A percentile compares a stretch with the other conserved stretches of the same genome.
phyloP scores from a whole-genome alignment of 2,329 filamentous ascomycete species.

The Aspergillus texensis region DNA sequence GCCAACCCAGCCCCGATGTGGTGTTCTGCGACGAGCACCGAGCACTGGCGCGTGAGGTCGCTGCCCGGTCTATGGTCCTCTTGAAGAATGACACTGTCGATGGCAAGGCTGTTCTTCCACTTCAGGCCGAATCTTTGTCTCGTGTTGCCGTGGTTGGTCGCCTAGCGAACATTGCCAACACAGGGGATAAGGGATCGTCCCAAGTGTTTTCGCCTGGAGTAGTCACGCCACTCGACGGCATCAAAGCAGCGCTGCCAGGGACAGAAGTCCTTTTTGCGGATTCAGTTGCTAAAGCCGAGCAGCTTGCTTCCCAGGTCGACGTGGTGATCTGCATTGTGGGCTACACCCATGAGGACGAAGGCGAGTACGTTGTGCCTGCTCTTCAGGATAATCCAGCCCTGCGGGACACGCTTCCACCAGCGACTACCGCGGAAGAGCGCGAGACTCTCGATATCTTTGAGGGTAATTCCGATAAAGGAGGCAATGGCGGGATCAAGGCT shows the following conservation, averaged over 20 bases:
- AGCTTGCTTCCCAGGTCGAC: constrained; percentile 9
- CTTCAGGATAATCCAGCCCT: constrained; percentile 2
- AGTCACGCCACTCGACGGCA: constrained; percentile 10
- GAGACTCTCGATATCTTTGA: constrained; percentile 3
- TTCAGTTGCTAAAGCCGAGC: not conserved
- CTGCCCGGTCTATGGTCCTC: constrained; percentile 5
- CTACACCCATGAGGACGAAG: constrained; percentile 13
- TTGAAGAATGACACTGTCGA: constrained; percentile 10
- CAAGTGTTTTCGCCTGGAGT: constrained; percentile 12
- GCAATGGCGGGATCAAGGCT: not conserved
- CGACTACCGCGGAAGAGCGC: not conserved
- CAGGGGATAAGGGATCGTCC: constrained; percentile 15
- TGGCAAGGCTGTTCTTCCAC: constrained; percentile 8
- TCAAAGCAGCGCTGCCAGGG: constrained; percentile 7
- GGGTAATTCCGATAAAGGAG: not conserved
- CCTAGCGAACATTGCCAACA: constrained; percentile 12
- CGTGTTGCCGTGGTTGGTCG: constrained; percentile 15
- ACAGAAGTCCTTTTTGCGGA: not conserved
- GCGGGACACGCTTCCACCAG: not conserved
- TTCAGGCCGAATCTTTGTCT: not conserved
- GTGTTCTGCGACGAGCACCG: constrained; percentile 7
- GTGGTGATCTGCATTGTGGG: constrained; percentile 16
- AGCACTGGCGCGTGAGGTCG: constrained; percentile 9
- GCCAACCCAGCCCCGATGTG: not conserved
- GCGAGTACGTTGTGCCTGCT: constrained; percentile 16